Percentiles rank a stretch among this genome's conserved stretches.
Evolutionary conservation across 495 filamentous ascomycete genomes (phyloP).

Genomic region (Penicillium arizonense): DNA sequence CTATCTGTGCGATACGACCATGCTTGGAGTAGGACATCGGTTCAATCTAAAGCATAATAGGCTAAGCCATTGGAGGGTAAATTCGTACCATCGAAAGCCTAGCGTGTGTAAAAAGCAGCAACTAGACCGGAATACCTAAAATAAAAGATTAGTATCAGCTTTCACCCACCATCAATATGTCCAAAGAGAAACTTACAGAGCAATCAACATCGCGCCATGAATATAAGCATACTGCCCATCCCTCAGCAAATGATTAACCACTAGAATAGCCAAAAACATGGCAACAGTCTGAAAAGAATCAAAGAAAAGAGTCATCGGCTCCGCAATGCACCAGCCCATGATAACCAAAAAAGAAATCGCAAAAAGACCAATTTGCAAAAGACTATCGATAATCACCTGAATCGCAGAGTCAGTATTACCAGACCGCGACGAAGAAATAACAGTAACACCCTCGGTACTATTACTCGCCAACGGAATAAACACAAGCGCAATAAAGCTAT

Average conservation of each 20-base stretch:
- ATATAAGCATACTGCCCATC: conserved; percentile 70
- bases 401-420: conserved; percentile 29
- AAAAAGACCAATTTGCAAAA: conserved; percentile 33
- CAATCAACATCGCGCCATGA: conserved; percentile 20
- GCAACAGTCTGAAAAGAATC: conserved; percentile 33
- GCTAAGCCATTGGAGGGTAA: not conserved
- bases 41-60: too few species aligned
- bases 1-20: too few species aligned
- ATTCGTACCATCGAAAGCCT: not conserved
- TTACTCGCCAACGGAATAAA: conserved; percentile 30
- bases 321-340: conserved; percentile 35
- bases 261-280: conserved; percentile 30
- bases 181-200: conserved; percentile 10
- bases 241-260: conserved; percentile 43
- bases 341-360: conserved; percentile 38
- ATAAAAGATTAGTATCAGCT: not conserved
- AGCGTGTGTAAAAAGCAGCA: conserved; percentile 9
- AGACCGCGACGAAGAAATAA: conserved; percentile 16
- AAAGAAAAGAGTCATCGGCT: conserved; percentile 35
- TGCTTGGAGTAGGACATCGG: too few species aligned
- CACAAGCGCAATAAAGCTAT: conserved; percentile 26
- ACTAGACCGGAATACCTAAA: conserved; percentile 6
- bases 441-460: conserved; percentile 22
- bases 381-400: conserved; percentile 22
- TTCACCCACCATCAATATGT: too few species aligned